Percentiles rank a stretch among this genome's conserved stretches.
Conservation (phyloP, 2,329 filamentous ascomycete species). For the Colletotrichum sidae region DNA sequence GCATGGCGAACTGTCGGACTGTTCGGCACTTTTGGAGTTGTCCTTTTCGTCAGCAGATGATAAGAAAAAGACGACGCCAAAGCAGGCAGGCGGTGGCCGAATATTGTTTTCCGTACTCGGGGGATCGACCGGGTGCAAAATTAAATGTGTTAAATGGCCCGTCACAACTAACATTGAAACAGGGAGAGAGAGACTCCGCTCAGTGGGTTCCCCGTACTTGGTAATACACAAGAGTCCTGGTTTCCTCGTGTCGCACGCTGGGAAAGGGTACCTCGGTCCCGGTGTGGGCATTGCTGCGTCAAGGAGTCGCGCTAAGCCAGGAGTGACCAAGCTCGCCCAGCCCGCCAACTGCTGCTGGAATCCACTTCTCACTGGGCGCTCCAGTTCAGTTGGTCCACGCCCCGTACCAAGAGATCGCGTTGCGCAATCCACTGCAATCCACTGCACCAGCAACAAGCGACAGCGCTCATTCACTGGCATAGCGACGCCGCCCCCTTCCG, state of each 20-base stretch:
- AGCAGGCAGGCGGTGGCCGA: too few relatives aligned
- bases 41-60: not conserved
- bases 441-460: not conserved
- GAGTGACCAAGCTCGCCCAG: constrained; percentile 32
- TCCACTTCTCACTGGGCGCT: constrained; percentile 32
- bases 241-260: constrained; percentile 14
- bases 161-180: constrained; percentile 36
- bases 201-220: too few relatives aligned
- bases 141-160: not conserved
- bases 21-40: constrained; percentile 2
- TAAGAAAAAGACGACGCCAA: too few relatives aligned
- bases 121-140: constrained; percentile 31
- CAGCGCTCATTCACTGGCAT: constrained; percentile 4
- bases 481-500: constrained; percentile 9
- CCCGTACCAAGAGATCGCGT: constrained; percentile 37
- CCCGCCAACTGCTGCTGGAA: constrained; percentile 33
- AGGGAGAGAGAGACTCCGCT: constrained; percentile 2
- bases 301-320: constrained; percentile 26
- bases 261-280: constrained; percentile 23
- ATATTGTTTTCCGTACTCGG: not conserved
- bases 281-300: constrained; percentile 17
- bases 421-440: constrained; percentile 34
- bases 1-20: constrained; percentile 8
- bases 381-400: constrained; percentile 36
- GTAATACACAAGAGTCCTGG: not conserved